Evolutionary conservation across 345 rosid genomes (phyloP), one percentile per base, ranked within the genome.

Genomic region (Trapa incisa): DNA sequence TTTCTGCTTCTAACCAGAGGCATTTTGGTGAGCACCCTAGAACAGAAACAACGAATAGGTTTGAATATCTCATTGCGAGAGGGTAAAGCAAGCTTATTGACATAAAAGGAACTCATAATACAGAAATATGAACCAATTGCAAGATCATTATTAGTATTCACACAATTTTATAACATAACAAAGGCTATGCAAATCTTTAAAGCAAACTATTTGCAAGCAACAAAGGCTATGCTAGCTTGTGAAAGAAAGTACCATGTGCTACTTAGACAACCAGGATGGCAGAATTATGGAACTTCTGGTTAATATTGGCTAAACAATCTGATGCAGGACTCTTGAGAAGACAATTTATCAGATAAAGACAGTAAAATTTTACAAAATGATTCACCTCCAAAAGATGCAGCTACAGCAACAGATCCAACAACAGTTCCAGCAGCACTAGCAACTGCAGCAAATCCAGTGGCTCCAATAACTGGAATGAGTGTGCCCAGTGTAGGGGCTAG

Each of bases 341-440:
- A 22, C 29, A 0, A 22, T 22, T 22, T 22, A 22, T 22, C 29
- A 22, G 29, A 22, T 22, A 22, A 22, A 22, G 29, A 22, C 65
- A 37, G 45, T 5, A 16, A 16, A 64, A 64, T 17, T 17, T 38
- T 37, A 65, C 36, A 10, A 6, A 66, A 71, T 65, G 39, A 74
- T 52, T 81, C 78, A 93, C 99, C 99, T 90, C 98, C 98, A 83
- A 93, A 93, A 42, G 98, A 93, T 57, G 97, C 98, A 70, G 96
- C 97, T 76, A 93, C 98, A 47, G 97, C 97, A 84, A 93, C 98
- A 64, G 98, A 93, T 64, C 98, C 98, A 81, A 87, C 94, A 67
- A 88, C 87, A 67, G 94, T 85, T 84, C 98, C 97, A 14, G 97
- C 94, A 76, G 94, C 97, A 66, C 85, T 93, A 35, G 98, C 98